Percentiles rank a stretch among this genome's conserved stretches.
phyloP scores from a whole-genome alignment of 305 asterid genomes.

The Fraxinus ornus region DNA sequence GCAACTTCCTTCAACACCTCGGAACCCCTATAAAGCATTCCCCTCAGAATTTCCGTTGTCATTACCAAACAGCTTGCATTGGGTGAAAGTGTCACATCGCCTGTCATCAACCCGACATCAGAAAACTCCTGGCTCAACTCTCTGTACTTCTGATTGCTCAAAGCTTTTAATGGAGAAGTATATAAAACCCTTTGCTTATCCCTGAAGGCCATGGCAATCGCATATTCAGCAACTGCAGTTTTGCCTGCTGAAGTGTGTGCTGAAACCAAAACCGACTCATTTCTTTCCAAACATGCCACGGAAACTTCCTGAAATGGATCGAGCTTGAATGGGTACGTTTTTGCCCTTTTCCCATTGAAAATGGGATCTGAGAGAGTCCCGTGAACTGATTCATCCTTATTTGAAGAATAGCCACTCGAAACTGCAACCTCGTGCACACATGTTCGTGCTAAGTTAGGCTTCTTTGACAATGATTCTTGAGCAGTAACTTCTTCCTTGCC shows the following conservation, averaged over 20 bases:
- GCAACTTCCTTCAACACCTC: conserved; percentile 98
- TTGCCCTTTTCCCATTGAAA: conserved; percentile 70
- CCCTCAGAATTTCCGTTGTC: conserved; percentile 96
- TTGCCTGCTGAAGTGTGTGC: conserved; percentile 99
- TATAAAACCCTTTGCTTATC: conserved; percentile 91
- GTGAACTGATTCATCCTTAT: conserved; percentile 57
- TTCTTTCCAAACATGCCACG: conserved; percentile 81
- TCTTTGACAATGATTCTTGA: conserved; percentile 49
- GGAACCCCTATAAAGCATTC: conserved; percentile 96
- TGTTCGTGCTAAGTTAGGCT: conserved; percentile 53
- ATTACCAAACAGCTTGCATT: conserved; percentile 97
- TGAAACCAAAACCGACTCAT: conserved; percentile 84
- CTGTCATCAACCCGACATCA: conserved; percentile 97
- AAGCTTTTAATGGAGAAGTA: conserved; percentile 89
- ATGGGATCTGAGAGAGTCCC: conserved; percentile 84
- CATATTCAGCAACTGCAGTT: conserved; percentile 98
- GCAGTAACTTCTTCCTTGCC: conserved; percentile 27
- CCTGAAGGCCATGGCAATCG: conserved; percentile 92
- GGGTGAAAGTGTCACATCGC: conserved; percentile 89
- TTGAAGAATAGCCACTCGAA: conserved; percentile 57
- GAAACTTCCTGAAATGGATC: conserved; percentile 91
- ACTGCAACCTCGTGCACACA: conserved; percentile 98
- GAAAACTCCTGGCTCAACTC: conserved; percentile 90
- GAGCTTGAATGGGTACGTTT: conserved; percentile 69
- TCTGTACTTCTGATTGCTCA: conserved; percentile 94